Conservation (phyloP, 768 basidiomycete species). For the Coprinellus micaceus region DNA sequence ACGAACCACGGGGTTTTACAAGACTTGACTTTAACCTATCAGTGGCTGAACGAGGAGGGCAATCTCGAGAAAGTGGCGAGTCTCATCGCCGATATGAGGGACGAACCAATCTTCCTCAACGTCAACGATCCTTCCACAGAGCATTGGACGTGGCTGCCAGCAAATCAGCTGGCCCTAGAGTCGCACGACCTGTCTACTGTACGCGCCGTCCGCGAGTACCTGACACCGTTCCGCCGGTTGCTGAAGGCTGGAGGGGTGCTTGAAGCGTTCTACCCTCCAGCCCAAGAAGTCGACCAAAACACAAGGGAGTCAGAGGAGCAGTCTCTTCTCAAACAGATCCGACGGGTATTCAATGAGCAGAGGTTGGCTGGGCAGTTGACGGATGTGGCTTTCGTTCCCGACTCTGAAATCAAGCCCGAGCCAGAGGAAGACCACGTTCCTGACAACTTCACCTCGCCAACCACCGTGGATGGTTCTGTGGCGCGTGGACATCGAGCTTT, state of each 20-base stretch:
- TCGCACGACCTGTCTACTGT: constrained; percentile 7
- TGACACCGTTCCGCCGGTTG: neutral
- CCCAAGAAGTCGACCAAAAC: neutral
- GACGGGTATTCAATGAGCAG: constrained; percentile 7
- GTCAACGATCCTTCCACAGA: constrained; percentile 5
- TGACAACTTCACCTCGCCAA: neutral
- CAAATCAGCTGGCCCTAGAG: constrained; percentile 8
- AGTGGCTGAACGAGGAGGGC: constrained; percentile 19
- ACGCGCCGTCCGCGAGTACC: constrained; percentile 8
- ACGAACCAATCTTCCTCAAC: constrained; percentile 10
- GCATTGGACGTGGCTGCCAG: constrained; percentile 7
- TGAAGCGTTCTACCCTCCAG: constrained; percentile 4
- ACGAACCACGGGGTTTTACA: constrained; percentile 7
- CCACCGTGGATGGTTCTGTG: neutral
- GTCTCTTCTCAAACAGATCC: neutral
- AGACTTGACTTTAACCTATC: constrained; percentile 21
- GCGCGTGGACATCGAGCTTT: constrained; percentile 11
- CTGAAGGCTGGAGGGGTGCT: constrained; percentile 10
- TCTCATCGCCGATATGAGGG: neutral
- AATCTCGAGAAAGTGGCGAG: neutral
- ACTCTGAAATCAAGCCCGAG: neutral
- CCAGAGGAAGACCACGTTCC: neutral
- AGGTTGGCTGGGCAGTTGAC: constrained; percentile 3
- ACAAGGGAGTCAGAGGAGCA: neutral
- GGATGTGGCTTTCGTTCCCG: constrained; percentile 7